These are phyloP conservation scores for Hypoxylon perforatum DNA, from an alignment of 495 filamentous ascomycete genomes.

Conservation along the genomic window DNA sequence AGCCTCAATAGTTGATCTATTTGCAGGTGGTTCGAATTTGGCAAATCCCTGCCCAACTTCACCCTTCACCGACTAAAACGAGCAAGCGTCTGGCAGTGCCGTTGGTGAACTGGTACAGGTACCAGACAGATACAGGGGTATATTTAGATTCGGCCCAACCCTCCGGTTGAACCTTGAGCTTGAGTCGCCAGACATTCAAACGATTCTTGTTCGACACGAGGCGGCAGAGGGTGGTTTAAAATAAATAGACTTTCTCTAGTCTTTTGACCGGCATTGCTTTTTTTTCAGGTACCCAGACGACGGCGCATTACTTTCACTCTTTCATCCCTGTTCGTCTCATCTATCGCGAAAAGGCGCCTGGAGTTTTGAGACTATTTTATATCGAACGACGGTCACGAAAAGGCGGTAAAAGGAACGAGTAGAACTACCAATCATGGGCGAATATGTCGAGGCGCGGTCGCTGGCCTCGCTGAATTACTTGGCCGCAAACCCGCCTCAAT, in stretches of 20 bases:
- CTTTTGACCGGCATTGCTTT: neutral
- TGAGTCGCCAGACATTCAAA: constrained; percentile 6
- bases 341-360: constrained; percentile 3
- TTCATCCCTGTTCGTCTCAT: constrained; percentile 24
- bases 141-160: constrained; percentile 32
- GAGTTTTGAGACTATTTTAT: neutral
- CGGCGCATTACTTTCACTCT: constrained; percentile 11
- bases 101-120: neutral
- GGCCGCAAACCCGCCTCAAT: constrained; percentile 86
- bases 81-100: no score
- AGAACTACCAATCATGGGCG: constrained; percentile 45
- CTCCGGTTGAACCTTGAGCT: constrained; percentile 25
- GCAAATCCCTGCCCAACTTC: constrained; percentile 17
- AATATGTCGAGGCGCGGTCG: constrained; percentile 80
- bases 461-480: constrained; percentile 81
- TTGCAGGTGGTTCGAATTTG: neutral
- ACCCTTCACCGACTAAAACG: neutral
- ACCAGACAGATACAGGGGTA: neutral
- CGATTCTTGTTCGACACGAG: constrained; percentile 21
- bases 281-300: constrained; percentile 6
- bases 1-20: constrained; percentile 1
- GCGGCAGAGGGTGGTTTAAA: constrained; percentile 3
- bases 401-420: neutral
- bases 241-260: constrained; percentile 16
- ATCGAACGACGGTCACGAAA: constrained; percentile 7